Percentiles rank a stretch among this genome's conserved stretches.
Conservation (phyloP, 1,284 basidiomycete genomes). For the Pyrrhoderma noxium region DNA sequence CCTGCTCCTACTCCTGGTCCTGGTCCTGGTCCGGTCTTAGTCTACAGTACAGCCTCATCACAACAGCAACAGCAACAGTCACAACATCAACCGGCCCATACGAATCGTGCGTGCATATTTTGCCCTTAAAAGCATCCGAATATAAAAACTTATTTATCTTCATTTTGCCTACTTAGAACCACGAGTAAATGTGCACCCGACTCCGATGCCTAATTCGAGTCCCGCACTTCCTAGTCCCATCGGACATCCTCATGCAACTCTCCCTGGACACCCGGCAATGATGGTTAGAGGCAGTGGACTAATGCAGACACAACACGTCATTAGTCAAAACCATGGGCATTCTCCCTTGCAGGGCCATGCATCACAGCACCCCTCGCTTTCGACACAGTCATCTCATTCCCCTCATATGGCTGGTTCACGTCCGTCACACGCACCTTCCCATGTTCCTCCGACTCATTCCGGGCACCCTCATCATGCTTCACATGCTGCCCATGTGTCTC, state of each 20-base stretch:
- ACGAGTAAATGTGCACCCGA: not conserved
- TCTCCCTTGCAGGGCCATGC: not conserved
- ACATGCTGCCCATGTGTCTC: too few species aligned
- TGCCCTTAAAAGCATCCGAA: not conserved
- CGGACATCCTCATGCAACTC: not conserved
- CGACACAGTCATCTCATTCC: not conserved
- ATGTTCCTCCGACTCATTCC: not conserved
- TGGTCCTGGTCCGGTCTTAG: too few species aligned
- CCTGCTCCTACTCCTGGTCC: slow-evolving; percentile 1
- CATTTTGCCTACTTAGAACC: not conserved
- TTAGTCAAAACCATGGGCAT: too few species aligned
- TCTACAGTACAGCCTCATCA: too few species aligned
- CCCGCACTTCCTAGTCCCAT: not conserved
- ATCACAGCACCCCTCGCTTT: slow-evolving; percentile 2
- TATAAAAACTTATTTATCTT: too few species aligned
- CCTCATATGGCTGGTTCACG: not conserved
- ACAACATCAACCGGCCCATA: not conserved
- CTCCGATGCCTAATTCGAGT: not conserved
- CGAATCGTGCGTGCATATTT: slow-evolving; percentile 7
- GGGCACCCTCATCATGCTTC: not conserved
- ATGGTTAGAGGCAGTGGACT: too few species aligned
- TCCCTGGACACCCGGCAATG: not conserved
- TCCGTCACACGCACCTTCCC: not conserved
- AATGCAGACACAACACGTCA: too few species aligned
- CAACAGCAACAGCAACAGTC: too few species aligned